Evolutionary conservation across 1,284 basidiomycete genomes (phyloP).

Genomic region (Heterobasidion parviporum): DNA sequence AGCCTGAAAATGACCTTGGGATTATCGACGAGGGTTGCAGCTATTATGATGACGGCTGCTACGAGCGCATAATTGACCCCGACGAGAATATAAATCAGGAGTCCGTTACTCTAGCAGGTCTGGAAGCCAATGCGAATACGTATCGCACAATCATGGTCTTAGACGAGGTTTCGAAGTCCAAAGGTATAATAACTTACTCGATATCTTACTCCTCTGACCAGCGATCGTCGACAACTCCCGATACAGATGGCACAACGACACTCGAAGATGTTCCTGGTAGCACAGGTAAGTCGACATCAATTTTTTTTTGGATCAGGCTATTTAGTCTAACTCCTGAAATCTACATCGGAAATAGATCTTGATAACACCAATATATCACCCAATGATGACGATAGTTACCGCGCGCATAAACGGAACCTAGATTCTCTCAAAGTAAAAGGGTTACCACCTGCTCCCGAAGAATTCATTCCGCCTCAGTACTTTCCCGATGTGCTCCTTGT

Average conservation of each 20-base stretch:
- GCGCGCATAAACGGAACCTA: not conserved
- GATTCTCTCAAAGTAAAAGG: not conserved
- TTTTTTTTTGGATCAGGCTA: no score
- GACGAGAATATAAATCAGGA: not conserved
- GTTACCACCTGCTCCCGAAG: slow-evolving; percentile 17
- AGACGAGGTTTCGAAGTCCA: not conserved
- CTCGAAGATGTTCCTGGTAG: no score
- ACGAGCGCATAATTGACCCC: not conserved
- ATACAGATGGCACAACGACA: no score
- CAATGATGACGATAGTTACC: not conserved
- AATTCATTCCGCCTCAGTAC: slow-evolving; percentile 22
- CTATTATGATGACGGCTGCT: slow-evolving; percentile 5
- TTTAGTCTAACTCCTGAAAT: no score
- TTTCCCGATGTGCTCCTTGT: slow-evolving; percentile 26
- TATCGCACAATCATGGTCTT: not conserved
- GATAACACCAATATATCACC: no score
- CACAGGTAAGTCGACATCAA: no score
- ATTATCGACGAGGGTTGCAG: not conserved
- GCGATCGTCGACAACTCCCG: no score
- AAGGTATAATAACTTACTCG: no score
- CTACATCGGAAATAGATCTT: no score
- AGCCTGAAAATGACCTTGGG: not conserved
- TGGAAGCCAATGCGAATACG: not conserved
- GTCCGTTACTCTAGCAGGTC: not conserved
- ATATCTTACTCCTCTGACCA: no score